phyloP scores from a whole-genome alignment of 495 filamentous ascomycete species.

The Podospora bellae-mahoneyi region DNA sequence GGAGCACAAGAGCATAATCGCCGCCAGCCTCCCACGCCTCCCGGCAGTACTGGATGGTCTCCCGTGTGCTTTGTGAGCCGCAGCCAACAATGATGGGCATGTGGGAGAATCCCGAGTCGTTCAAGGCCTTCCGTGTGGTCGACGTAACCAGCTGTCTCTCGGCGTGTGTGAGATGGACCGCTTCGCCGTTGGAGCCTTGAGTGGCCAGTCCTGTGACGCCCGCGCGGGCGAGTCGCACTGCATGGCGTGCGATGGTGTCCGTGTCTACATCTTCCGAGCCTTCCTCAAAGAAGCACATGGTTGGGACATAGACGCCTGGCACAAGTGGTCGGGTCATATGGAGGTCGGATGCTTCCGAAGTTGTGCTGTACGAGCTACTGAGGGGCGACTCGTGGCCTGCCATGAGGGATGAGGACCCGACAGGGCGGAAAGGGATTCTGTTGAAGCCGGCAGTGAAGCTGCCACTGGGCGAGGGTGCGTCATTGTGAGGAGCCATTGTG shows the following conservation, averaged over 20 bases:
- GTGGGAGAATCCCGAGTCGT: slow-evolving; percentile 62
- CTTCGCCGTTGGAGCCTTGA: slow-evolving; percentile 89
- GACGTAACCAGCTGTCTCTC: slow-evolving; percentile 73
- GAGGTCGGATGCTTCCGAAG: slow-evolving; percentile 39
- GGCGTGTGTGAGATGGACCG: slow-evolving; percentile 71
- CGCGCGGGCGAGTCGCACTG: slow-evolving; percentile 74
- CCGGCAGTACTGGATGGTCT: slow-evolving; percentile 75
- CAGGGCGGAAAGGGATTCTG: slow-evolving; percentile 39
- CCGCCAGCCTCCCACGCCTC: slow-evolving; percentile 76
- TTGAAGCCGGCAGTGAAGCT: slow-evolving; percentile 47
- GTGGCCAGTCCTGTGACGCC: slow-evolving; percentile 79
- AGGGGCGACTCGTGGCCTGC: slow-evolving; percentile 39
- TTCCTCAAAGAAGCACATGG: slow-evolving; percentile 81
- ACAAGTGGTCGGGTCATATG: slow-evolving; percentile 59
- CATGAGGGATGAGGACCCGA: slow-evolving; percentile 35
- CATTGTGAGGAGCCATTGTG: slow-evolving; percentile 51
- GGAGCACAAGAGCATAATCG: slow-evolving; percentile 84
- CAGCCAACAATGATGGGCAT: slow-evolving; percentile 87
- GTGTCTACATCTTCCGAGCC: slow-evolving; percentile 75
- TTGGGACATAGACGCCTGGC: slow-evolving; percentile 80
- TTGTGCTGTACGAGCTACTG: slow-evolving; percentile 44
- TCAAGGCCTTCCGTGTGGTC: slow-evolving; percentile 73
- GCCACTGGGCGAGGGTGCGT: slow-evolving; percentile 47
- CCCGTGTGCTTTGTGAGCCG: slow-evolving; percentile 78
- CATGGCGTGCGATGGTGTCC: slow-evolving; percentile 65